Evolutionary conservation across 2,329 filamentous ascomycete species (phyloP).

Genomic region (Colletotrichum incanum): DNA sequence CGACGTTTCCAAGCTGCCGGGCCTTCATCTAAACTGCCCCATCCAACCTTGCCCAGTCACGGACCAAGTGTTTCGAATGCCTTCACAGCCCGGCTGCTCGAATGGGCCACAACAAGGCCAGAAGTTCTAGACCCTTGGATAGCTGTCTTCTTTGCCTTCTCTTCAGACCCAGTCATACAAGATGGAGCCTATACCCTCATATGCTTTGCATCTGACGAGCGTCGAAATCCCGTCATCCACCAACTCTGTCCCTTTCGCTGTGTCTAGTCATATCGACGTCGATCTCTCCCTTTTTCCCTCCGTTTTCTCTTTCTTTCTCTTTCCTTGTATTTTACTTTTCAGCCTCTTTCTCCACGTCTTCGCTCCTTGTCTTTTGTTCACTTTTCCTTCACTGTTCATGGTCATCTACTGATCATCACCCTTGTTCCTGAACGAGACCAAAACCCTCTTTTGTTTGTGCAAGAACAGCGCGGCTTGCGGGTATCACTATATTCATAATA

Average conservation of each 20-base stretch:
- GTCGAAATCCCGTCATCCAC: constrained; percentile 30
- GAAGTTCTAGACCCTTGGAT: constrained; percentile 27
- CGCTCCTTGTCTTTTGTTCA: constrained; percentile 11
- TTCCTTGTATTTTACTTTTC: constrained; percentile 34
- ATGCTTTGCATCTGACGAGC: constrained; percentile 35
- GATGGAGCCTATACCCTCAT: constrained; percentile 29
- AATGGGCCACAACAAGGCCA: constrained; percentile 31
- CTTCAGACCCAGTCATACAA: constrained; percentile 37
- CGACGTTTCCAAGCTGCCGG: constrained; percentile 23
- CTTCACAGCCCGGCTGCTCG: constrained; percentile 35
- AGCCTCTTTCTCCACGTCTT: constrained; percentile 11
- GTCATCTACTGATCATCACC: constrained; percentile 18
- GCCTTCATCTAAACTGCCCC: constrained; percentile 26
- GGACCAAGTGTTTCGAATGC: constrained; percentile 37
- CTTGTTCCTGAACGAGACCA: constrained; percentile 13
- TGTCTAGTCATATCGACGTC: constrained; percentile 38
- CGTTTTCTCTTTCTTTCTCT: constrained; percentile 26
- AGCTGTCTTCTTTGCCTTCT: background rate
- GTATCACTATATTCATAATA: constrained; percentile 24
- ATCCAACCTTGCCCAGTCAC: constrained; percentile 21
- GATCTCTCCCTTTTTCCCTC: constrained; percentile 24
- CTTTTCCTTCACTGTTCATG: constrained; percentile 18
- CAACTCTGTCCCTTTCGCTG: background rate
- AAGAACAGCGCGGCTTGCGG: background rate
- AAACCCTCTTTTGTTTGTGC: constrained; percentile 6